Percentiles rank a stretch among this genome's conserved stretches.
Evolutionary conservation across 495 filamentous ascomycete species (phyloP).

Genomic region (Neurospora cerealis): DNA sequence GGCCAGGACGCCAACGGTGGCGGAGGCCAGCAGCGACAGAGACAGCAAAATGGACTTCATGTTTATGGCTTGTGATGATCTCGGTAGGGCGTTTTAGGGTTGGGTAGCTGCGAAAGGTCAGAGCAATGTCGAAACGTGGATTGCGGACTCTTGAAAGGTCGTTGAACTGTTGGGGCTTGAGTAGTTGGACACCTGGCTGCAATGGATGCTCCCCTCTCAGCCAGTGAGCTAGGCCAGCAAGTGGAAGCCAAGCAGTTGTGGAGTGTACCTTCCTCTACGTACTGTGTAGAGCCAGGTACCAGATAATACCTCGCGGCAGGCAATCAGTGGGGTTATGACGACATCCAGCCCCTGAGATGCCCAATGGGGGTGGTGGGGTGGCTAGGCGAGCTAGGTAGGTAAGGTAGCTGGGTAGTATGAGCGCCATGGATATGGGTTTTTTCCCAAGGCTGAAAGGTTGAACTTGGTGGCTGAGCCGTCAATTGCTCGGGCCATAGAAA

Average conservation of each 20-base stretch:
- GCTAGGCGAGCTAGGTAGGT: neutral
- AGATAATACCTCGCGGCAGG: neutral
- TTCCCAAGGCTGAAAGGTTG: neutral
- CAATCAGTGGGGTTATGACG: neutral
- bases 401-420: neutral
- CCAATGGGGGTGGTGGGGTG: neutral
- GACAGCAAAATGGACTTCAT: slow-evolving; percentile 51
- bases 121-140: neutral
- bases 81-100: neutral
- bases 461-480: neutral
- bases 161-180: neutral
- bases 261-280: neutral
- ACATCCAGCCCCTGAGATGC: neutral
- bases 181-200: neutral
- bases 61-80: neutral
- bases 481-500: neutral
- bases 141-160: neutral
- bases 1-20: slow-evolving; percentile 39
- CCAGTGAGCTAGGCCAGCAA: neutral
- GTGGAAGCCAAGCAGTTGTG: neutral
- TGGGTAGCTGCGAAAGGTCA: neutral
- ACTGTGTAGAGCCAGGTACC: neutral
- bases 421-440: neutral
- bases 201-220: neutral
- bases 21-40: slow-evolving; percentile 43